Percentiles rank a stretch among this genome's conserved stretches.
Evolutionary conservation across 2,329 filamentous ascomycete species (phyloP).

Genomic region (Talaromyces piceae): DNA sequence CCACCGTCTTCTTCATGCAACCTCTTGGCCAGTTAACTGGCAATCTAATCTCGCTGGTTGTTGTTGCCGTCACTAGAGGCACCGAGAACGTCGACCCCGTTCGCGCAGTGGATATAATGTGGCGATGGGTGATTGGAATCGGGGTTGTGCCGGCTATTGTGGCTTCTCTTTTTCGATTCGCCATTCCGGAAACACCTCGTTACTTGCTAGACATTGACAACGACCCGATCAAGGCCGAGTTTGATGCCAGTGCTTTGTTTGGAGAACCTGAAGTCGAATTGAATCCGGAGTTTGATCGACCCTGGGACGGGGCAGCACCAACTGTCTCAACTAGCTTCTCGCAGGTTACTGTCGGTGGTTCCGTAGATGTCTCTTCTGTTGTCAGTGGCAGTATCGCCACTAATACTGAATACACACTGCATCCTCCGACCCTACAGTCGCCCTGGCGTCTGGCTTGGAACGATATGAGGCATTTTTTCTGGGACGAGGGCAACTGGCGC

Average conservation of each 20-base stretch:
- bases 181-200: slow-evolving; percentile 58
- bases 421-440: slow-evolving; percentile 34
- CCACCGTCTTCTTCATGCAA: slow-evolving; percentile 62
- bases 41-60: slow-evolving; percentile 51
- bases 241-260: slow-evolving; percentile 55
- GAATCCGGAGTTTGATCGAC: slow-evolving; percentile 13
- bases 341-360: slow-evolving; percentile 4
- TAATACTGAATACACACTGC: slow-evolving; percentile 19
- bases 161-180: slow-evolving; percentile 59
- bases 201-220: slow-evolving; percentile 60
- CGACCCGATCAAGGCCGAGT: slow-evolving; percentile 51
- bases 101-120: slow-evolving; percentile 51
- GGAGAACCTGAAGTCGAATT: slow-evolving; percentile 26
- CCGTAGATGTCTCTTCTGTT: slow-evolving; percentile 1
- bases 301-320: slow-evolving; percentile 6
- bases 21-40: slow-evolving; percentile 60
- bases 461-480: slow-evolving; percentile 37
- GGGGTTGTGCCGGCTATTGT: slow-evolving; percentile 57
- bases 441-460: slow-evolving; percentile 32
- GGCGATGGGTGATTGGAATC: slow-evolving; percentile 60
- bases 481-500: slow-evolving; percentile 37
- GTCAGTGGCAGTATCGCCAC: slow-evolving; percentile 12
- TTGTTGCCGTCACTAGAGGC: slow-evolving; percentile 26
- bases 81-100: slow-evolving; percentile 20
- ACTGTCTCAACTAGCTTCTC: slow-evolving; percentile 6